These are phyloP conservation scores for Marchantia paleacea DNA, from an alignment of 225 moss, liverwort and hornwort genomes.

Conservation along the genomic window DNA sequence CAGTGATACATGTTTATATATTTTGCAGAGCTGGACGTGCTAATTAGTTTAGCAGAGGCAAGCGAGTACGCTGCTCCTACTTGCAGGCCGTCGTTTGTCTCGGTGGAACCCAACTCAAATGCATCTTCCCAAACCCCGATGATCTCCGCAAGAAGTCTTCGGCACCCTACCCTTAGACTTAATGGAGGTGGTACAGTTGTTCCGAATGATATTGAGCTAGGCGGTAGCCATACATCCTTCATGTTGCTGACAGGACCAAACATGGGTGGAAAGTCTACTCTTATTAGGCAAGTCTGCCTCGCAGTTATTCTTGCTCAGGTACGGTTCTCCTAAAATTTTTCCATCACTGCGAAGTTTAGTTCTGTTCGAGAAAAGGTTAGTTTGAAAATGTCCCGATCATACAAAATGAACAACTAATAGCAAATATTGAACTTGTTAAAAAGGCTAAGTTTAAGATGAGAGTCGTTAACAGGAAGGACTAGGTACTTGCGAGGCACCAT, in stretches of 20 bases:
- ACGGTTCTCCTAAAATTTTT: neutral
- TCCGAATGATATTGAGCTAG: conserved; percentile 79
- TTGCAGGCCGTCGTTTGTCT: conserved; percentile 63
- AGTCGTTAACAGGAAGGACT: no score
- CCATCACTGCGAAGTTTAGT: neutral
- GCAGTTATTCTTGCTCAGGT: conserved; percentile 95
- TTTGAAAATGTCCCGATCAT: no score
- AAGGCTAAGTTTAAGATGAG: no score
- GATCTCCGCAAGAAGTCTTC: conserved; percentile 65
- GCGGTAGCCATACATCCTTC: conserved; percentile 71
- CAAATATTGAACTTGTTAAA: no score
- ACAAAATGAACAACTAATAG: no score
- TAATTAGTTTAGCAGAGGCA: conserved; percentile 83
- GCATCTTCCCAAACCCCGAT: conserved; percentile 35
- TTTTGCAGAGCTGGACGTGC: conserved; percentile 82
- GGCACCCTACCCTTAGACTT: conserved; percentile 77
- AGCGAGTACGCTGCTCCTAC: conserved; percentile 52
- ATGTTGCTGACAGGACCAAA: conserved; percentile 97
- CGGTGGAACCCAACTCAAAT: conserved; percentile 15
- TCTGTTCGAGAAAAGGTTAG: no score
- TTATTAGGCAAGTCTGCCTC: conserved; percentile 92
- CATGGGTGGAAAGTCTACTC: conserved; percentile 99
- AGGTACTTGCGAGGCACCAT: no score
- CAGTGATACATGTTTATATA: neutral
- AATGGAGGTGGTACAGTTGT: conserved; percentile 71